Evolutionary conservation across 345 rosid genomes (phyloP), one percentile per base, ranked within the genome.

Genomic region (Salix suchowensis): DNA sequence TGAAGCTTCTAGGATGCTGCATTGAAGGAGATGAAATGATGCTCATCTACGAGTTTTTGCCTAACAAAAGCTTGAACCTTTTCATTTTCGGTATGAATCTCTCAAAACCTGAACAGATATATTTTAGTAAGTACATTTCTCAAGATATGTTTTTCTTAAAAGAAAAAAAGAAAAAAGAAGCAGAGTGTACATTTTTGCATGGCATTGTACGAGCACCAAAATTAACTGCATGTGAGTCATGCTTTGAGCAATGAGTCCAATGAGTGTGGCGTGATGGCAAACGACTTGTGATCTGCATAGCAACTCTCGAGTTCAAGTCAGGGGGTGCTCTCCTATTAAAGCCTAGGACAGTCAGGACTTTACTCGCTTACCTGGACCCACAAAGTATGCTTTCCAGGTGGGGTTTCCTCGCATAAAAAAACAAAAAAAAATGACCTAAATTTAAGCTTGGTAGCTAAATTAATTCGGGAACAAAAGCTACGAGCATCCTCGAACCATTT

Each of bases 1-100:
- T 82, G 3, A 78, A 74, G 62, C 75, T 85, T 68, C 65, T 82
- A 7, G 87, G 83, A 16, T 84, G 79, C 66, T 84, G 85, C 77
- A 26, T 79, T 10, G 44, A 79, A 39, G 71, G 68, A 18, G 80
- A 70, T 1, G 84, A 85, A 77, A 80, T 48, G 32, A 65, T 82
- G 71, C 42, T 85, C 18, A 42, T 85, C 16, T 80, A 82, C 11
- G 82, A 30, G 32, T 78, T 61, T 30, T 72, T 85, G 85, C 16
- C 85, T 26, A 80, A 82, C 71, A 74, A 80, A 80, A 82, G 87
- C 52, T 71, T 85, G 67, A 84, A 80, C 68, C 16, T 34, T 4
- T 75, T 81, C 32, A 67, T 81, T 28, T 84, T 82, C 3, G 78
- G 87, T 79, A 7, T 7, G 65, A 54, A n/a, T 72, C 48, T 34